Evolutionary conservation across 2,329 filamentous ascomycete genomes (phyloP), one percentile per base, ranked within the genome.

Genomic region (Venturia carpophila): DNA sequence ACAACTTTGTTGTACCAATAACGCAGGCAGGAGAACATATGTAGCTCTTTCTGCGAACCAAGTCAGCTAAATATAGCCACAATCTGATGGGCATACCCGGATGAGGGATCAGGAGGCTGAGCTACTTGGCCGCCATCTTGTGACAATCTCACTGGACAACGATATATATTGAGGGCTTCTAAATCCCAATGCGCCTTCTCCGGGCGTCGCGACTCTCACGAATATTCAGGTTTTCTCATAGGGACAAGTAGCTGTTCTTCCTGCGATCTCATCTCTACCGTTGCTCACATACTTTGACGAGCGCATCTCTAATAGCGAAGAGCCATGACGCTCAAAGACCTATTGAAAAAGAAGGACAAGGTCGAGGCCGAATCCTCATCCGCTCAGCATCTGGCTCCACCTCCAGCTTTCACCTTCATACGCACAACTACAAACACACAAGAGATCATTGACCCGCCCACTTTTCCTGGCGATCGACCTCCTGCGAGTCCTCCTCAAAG

Each of bases 341-440:
- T 88, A 37, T 76, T 89, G 66, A 86, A 83, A 73, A 87, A 47
- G 37, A 49, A 66, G 69, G 19, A 65, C 68, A 15, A 66, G 64
- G 66, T 66, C 45, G 67, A 69, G 24, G 69, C 71, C 34, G 69
- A 72, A 52, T 72, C 74, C 68, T 58, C 41, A 13, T 30, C 62
- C 4, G 39, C 41, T 9, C 39, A 67, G 66, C 65, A 66, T 56
- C 60, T 68, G 71, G 37, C 45, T 41, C 15, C 45, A 5, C n/a
- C 79, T 1, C 87, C 88, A 66, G 86, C 90, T 70, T 91, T 97
- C 78, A 91, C 83, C 68, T 91, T 97, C 78, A 83, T 94, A 72
- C 88, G 92, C 67, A 88, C 90, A 69, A 93, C 96, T 73, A 96
- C 92, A 0, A 78, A 86, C 69, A 86, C 87, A 1, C 84, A 92